Evolutionary conservation across 2,329 filamentous ascomycete species (phyloP).

Genomic region (Diplocarpon rosae): DNA sequence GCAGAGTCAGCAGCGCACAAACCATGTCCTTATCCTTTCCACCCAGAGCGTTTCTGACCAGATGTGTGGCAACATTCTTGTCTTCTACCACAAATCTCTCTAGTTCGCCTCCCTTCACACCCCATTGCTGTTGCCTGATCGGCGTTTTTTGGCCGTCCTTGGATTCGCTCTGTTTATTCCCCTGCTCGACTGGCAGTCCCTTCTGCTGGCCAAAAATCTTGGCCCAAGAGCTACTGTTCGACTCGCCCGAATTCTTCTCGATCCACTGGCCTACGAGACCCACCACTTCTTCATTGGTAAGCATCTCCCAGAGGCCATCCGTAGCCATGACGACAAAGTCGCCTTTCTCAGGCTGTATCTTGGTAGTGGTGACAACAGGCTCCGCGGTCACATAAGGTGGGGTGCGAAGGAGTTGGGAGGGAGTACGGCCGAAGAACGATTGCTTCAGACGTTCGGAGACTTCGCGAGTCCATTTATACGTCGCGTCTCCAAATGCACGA

Average conservation of each 20-base stretch:
- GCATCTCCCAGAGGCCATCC: slow-evolving; percentile 97
- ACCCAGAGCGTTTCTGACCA: slow-evolving; percentile 88
- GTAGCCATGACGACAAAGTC: slow-evolving; percentile 96
- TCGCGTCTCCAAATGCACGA: slow-evolving; percentile 89
- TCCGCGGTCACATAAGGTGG: slow-evolving; percentile 97
- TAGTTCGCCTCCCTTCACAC: slow-evolving; percentile 60
- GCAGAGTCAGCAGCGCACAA: slow-evolving; percentile 80
- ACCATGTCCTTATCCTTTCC: slow-evolving; percentile 91
- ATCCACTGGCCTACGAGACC: slow-evolving; percentile 96
- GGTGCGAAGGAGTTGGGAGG: slow-evolving; percentile 69
- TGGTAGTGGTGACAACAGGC: slow-evolving; percentile 85
- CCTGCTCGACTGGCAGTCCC: slow-evolving; percentile 66
- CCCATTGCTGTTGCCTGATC: slow-evolving; percentile 85
- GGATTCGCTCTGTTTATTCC: slow-evolving; percentile 30
- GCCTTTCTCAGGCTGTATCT: slow-evolving; percentile 77
- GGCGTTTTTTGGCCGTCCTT: slow-evolving; percentile 71
- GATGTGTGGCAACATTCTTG: slow-evolving; percentile 90
- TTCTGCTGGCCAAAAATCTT: slow-evolving; percentile 45
- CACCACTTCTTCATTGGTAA: slow-evolving; percentile 96
- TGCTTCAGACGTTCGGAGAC: slow-evolving; percentile 72
- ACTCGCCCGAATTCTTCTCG: slow-evolving; percentile 51
- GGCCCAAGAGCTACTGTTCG: slow-evolving; percentile 48
- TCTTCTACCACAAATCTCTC: slow-evolving; percentile 90
- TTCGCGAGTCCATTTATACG: slow-evolving; percentile 90
- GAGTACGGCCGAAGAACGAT: slow-evolving; percentile 78